These are phyloP conservation scores for Blastobotrys arbuscula DNA, from an alignment of 1,139 yeast genomes.

Conservation along the genomic window DNA sequence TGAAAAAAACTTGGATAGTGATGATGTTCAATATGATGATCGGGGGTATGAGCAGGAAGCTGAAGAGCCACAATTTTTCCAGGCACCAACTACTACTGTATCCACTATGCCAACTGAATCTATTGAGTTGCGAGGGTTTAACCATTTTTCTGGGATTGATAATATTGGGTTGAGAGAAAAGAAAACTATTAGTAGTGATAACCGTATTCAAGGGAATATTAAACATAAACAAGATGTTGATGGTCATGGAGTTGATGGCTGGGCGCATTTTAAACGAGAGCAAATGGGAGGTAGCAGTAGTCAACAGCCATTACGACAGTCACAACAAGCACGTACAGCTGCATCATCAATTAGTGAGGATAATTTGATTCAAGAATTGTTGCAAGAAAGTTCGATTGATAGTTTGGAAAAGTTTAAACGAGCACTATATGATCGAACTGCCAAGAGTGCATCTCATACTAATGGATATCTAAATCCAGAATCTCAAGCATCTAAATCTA, in stretches of 20 bases:
- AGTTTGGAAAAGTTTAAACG: conserved; percentile 19
- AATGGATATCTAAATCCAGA: conserved; percentile 3
- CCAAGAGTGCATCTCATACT: background rate
- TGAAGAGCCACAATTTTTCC: background rate
- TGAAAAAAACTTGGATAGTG: background rate
- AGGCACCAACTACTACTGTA: conserved; percentile 8
- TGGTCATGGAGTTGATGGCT: conserved; percentile 63
- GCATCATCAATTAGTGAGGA: conserved; percentile 3
- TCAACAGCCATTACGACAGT: background rate
- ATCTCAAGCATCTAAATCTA: background rate
- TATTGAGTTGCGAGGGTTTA: conserved; percentile 45
- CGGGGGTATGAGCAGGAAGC: background rate
- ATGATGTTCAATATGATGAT: background rate
- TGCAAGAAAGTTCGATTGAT: conserved; percentile 15
- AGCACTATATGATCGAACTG: conserved; percentile 19
- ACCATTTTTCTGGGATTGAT: conserved; percentile 83
- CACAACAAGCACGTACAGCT: background rate
- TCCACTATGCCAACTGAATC: conserved; percentile 15
- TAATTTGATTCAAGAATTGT: conserved; percentile 12
- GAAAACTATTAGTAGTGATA: conserved; percentile 74
- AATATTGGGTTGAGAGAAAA: conserved; percentile 79
- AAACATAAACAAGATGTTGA: conserved; percentile 65
- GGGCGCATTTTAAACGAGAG: conserved; percentile 23
- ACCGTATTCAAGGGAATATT: conserved; percentile 65
- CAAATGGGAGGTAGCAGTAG: background rate